Base-by-base conservation (phyloP, 768 basidiomycete species). In the Xerocomellus amylosporus region DNA sequence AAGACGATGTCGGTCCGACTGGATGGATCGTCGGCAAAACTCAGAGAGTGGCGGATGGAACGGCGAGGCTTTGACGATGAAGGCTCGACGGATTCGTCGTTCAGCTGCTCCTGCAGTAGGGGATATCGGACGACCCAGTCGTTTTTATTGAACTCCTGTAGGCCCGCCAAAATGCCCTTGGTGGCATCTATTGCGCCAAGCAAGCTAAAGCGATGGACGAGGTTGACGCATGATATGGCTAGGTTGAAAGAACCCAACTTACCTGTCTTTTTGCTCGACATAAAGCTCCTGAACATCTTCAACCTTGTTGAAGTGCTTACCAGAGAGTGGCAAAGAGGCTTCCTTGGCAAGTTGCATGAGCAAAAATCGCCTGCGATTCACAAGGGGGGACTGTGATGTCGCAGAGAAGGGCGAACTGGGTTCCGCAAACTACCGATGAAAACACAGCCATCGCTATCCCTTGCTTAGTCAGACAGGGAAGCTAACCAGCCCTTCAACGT, bases 121-220 rank as follows among this genome's bases (percentile, higher is more conserved):
- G 95, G 95, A 71, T 98, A 98, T 54, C 91, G 77, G 15, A 98
- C 84, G 24, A 90, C 81, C 94, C 93, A 97, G 59, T 88, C 81
- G 37, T 84, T 77, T 73, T 86, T 86, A 75, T 90, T 97, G 77
- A 96, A 97, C 47, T 76, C 74, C 46, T 83, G 81, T 20, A 98
- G 73, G 62, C 87, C 87, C 46, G 71, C 72, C 37, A 97, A 75
- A 42, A 98, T 80, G 12, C 74, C 62, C 62, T 83, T 81, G 36
- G 93, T 85, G 0, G 82, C 76, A 62, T 87, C 83, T 59, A 97
- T 82, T n/a, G 89, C 93, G 47, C 75, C 76, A 30, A 91, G 79
- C 53, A 97, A 77, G 26, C 64, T 63, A 26, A 33, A 38, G 37
- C 8, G n/a, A 53, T n/a, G 17, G 30, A 30, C 53, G 46, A 53